phyloP scores from a whole-genome alignment of 768 basidiomycete genomes.

The Aureoboletus auriporus region DNA sequence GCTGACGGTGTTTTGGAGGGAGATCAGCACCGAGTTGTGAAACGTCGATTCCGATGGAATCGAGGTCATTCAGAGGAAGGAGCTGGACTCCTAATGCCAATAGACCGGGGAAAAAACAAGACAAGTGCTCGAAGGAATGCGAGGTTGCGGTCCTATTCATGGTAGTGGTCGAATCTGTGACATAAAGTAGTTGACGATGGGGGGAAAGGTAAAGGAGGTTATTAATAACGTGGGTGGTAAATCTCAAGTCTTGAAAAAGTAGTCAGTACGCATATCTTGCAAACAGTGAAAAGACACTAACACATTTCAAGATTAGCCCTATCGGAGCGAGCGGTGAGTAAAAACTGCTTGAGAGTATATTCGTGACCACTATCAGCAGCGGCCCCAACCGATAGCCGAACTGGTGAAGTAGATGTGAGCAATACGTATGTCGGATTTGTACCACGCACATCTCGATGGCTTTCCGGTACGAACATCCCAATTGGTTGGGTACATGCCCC shows the following conservation, averaged over 20 bases:
- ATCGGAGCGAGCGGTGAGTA: slow-evolving; percentile 62
- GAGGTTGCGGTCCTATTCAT: slow-evolving; percentile 34
- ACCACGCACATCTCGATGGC: slow-evolving; percentile 45
- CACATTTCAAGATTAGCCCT: slow-evolving; percentile 61
- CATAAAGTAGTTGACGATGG: slow-evolving; percentile 61
- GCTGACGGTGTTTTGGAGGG: slow-evolving; percentile 18
- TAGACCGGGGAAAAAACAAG: slow-evolving; percentile 75
- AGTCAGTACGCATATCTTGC: slow-evolving; percentile 2
- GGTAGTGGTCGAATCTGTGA: slow-evolving; percentile 46
- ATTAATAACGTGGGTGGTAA: slow-evolving; percentile 58
- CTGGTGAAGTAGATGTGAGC: slow-evolving; percentile 12
- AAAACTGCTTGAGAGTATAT: slow-evolving; percentile 71
- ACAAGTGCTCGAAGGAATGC: slow-evolving; percentile 65
- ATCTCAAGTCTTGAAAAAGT: slow-evolving; percentile 46
- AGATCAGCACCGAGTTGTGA: slow-evolving; percentile 31
- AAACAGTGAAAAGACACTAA: slow-evolving; percentile 30
- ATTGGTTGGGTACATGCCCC: slow-evolving; percentile 60
- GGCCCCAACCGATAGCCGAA: slow-evolving; percentile 56
- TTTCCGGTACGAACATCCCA: slow-evolving; percentile 51
- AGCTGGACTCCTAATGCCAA: slow-evolving; percentile 67
- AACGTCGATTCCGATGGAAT: slow-evolving; percentile 44
- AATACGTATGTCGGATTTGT: neutral
- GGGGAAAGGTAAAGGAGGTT: slow-evolving; percentile 67
- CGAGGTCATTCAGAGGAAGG: slow-evolving; percentile 53
- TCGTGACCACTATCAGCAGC: slow-evolving; percentile 74